Evolutionary conservation across 208 protist genomes (phyloP), one percentile per base, ranked within the genome.

Genomic region (Leishmania aethiopica): DNA sequence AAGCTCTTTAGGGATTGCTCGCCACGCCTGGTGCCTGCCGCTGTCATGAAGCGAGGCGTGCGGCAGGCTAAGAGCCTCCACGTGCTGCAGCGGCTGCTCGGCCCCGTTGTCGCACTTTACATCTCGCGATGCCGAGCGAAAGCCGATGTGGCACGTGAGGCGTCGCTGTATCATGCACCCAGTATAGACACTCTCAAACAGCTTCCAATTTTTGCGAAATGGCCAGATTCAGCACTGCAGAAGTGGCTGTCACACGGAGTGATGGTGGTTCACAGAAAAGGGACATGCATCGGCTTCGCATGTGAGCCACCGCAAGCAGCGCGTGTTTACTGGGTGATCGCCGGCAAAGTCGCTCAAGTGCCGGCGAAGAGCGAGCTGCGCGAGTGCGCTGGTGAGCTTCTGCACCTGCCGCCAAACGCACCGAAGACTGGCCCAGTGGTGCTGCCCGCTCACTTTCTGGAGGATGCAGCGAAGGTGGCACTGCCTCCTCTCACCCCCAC

Each of bases 281-380:
- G 88, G 15, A 89, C 88, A 19, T 80, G 77, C 32, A 74, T 95
- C 28, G 88, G 88, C 15, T 89, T 93, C 45, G 78, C 75, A 35
- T 64, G 85, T 6, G 92, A 95, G 83, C 92, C 91, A 7, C 73
- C 76, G 17, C 15, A 35, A 37, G 22, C 81, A 7, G 84, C 88
- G 4, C 80, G 80, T 13, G 79, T 95, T 17, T 94, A 89, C 78
- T 96, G 90, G 87, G 80, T 97, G 11, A 37, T 94, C 0, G 86
- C 88, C 22, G 94, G 94, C 8, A 90, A 84, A 72, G 51, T 96
- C 53, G 80, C 83, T 10, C 89, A 97, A 78, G 82, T 97, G 3
- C 91, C 87, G 1, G 88, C 81, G 49, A 95, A 93, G 70, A 72
- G 51, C 32, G 90, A 95, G 51, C 74, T 86, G 22, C 45, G 72